These are phyloP conservation scores for Achlya hypogyna DNA, from an alignment of 352 stramenopile genomes.

Conservation along the genomic window DNA sequence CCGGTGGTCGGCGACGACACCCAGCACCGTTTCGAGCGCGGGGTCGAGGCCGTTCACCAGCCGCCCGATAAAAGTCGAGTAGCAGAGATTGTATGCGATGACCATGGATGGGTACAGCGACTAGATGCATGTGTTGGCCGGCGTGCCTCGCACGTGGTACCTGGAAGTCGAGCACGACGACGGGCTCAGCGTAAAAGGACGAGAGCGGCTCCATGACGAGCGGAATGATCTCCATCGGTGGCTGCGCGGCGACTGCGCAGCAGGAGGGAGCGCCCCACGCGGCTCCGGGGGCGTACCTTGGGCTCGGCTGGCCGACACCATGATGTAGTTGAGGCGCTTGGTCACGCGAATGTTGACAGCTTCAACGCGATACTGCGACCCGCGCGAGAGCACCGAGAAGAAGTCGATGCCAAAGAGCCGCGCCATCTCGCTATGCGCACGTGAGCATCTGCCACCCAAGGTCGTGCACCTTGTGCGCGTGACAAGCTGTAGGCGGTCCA, in stretches of 20 bases:
- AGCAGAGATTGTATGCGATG: constrained; percentile 99
- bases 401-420: constrained; percentile 92
- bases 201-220: constrained; percentile 94
- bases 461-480: constrained; percentile 51
- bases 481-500: constrained; percentile 80
- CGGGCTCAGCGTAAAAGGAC: constrained; percentile 93
- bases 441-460: not conserved
- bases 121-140: constrained; percentile 22
- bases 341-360: constrained; percentile 88
- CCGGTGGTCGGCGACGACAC: constrained; percentile 47
- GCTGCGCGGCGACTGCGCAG: constrained; percentile 67
- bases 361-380: constrained; percentile 91
- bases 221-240: constrained; percentile 88
- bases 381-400: constrained; percentile 86
- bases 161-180: constrained; percentile 99
- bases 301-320: constrained; percentile 65
- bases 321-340: constrained; percentile 80
- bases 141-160: constrained; percentile 20
- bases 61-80: constrained; percentile 92
- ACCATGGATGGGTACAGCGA: constrained; percentile 99
- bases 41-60: constrained; percentile 69
- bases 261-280: not conserved
- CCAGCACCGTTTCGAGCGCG: constrained; percentile 54
- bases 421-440: constrained; percentile 72
- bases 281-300: constrained; percentile 23